Evolutionary conservation across 1,284 basidiomycete genomes (phyloP).

Genomic region (Heterobasidion annosum): DNA sequence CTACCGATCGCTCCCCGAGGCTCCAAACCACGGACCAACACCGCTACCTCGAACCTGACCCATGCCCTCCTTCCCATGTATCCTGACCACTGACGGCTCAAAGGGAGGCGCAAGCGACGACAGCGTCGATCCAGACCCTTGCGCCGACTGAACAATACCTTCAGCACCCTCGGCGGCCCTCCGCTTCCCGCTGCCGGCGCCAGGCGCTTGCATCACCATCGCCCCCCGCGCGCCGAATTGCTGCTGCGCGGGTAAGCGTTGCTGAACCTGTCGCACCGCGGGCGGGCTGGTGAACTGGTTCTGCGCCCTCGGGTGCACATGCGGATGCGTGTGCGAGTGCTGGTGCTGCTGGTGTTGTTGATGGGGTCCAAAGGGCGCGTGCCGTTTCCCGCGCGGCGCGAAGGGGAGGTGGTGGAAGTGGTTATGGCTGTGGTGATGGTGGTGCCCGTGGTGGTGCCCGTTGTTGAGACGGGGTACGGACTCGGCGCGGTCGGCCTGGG

Average conservation of each 20-base stretch:
- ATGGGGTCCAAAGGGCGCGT: slow-evolving; percentile 1
- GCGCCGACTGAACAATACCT: background rate
- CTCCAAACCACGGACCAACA: background rate
- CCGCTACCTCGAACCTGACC: background rate
- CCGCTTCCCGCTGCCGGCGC: background rate
- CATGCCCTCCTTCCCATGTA: background rate
- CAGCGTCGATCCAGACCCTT: slow-evolving; percentile 13
- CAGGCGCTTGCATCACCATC: too few relatives aligned
- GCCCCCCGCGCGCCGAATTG: too few relatives aligned
- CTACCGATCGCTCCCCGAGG: background rate
- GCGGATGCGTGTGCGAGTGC: background rate
- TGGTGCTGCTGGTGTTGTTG: slow-evolving; percentile 4
- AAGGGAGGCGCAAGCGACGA: slow-evolving; percentile 24
- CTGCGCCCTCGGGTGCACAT: slow-evolving; percentile 1
- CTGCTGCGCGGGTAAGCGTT: too few relatives aligned
- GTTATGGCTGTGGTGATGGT: background rate
- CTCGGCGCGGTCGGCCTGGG: background rate
- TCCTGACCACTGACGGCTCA: slow-evolving; percentile 16
- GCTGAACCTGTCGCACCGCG: background rate
- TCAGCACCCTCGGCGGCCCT: background rate
- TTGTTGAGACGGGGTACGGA: background rate
- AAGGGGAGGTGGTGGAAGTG: background rate
- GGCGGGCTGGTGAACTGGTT: slow-evolving; percentile 1
- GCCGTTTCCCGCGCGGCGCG: slow-evolving; percentile 6
- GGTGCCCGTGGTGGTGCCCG: background rate